Evolutionary conservation across 2,329 filamentous ascomycete genomes (phyloP), one percentile per base, ranked within the genome.

Genomic region (Calonectria fujianensis): DNA sequence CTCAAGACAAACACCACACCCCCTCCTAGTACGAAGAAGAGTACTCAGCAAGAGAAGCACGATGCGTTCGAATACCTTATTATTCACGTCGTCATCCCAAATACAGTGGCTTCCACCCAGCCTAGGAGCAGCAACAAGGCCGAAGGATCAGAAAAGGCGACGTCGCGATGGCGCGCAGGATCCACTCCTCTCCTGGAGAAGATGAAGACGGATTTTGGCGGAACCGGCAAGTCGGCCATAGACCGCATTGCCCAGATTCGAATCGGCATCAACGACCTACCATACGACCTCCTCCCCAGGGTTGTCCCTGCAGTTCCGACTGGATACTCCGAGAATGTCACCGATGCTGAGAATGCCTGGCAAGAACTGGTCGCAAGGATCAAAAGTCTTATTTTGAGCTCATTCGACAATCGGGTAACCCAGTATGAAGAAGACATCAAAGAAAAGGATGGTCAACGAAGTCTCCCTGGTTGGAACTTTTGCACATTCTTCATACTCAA

Each of bases 401-500:
- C 96, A 1, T 99, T 99, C 82, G 96, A 98, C 85, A 89, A 93
- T 79, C 92, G 97, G 11, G 97, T 99, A 1, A 93, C 91, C 27
- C 96, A 98, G 81, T 99, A 99, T 83, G 97, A 99, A 84, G 96
- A 98, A 74, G 97, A 99, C 79, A 98, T 99, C 79, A 94, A 95
- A 76, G 97, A 98, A 84, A 97, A 96, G 82, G 96, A 98, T 80
- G 91, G 93, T 0, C 96, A 98, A 83, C 91, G 96, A 61, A 93
- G 89, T 41, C 86, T 99, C 24, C 97, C 97, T 0, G 97, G 97
- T 0, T 99, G 97, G 97, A 99, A 99, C 82, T 99, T 99, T 83
- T 98, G 97, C 85, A 99, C 97, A 0, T 99, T 99, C 83, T 99
- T 99, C 83, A 96, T 99, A 20, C 89, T 99, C 11, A 99, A 99